These are phyloP conservation scores for Aspergillus carbonarius DNA, from an alignment of 2,329 filamentous ascomycete genomes.

Conservation along the genomic window DNA sequence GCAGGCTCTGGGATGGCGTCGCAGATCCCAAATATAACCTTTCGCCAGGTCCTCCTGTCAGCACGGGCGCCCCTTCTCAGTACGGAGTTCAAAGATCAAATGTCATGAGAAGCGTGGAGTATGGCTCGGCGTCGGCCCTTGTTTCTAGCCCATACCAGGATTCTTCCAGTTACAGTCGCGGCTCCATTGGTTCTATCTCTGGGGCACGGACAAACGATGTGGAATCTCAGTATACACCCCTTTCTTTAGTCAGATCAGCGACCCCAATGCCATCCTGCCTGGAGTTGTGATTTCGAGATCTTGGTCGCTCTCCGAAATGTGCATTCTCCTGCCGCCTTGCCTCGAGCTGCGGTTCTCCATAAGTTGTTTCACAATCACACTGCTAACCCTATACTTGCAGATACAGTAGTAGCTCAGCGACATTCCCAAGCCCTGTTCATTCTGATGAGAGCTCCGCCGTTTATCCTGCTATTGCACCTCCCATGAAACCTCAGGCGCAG, in stretches of 20 bases:
- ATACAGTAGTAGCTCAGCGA: constrained; percentile 28
- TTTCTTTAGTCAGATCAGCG: constrained; percentile 6
- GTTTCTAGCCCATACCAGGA: constrained; percentile 22
- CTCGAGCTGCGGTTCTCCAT: background rate
- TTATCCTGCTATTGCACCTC: constrained; percentile 13
- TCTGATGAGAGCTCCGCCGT: constrained; percentile 27
- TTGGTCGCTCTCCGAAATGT: background rate
- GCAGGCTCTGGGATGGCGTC: constrained; percentile 15
- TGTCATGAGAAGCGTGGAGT: constrained; percentile 16
- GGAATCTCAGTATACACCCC: constrained; percentile 34
- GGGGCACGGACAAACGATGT: constrained; percentile 27
- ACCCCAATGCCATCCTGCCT: background rate
- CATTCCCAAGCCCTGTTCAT: constrained; percentile 29
- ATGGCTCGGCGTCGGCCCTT: constrained; percentile 12
- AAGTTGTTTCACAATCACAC: background rate
- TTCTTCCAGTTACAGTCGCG: constrained; percentile 22
- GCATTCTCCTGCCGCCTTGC: background rate
- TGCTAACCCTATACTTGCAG: constrained; percentile 23
- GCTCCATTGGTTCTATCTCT: constrained; percentile 22
- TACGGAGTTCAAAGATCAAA: constrained; percentile 20
- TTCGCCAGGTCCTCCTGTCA: constrained; percentile 23
- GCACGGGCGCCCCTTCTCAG: constrained; percentile 16
- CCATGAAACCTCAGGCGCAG: constrained; percentile 16
- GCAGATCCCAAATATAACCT: constrained; percentile 25
- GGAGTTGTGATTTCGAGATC: background rate